Evolutionary conservation across 169 alveolate genomes (phyloP), one percentile per base, ranked within the genome.

Genomic region (Neospora caninum): DNA sequence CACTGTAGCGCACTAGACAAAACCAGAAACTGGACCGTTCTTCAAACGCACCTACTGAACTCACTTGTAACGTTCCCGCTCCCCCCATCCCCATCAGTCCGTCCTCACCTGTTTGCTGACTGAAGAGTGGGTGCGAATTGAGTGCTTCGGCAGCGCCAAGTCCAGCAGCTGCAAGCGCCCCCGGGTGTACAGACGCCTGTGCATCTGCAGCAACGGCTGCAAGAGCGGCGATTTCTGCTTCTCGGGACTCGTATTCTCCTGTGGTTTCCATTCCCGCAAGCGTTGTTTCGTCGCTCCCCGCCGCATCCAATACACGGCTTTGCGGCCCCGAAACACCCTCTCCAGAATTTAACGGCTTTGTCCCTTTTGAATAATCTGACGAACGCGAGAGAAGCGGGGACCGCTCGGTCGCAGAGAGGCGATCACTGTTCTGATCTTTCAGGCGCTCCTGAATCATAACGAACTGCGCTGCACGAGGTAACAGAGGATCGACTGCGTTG

Each of bases 371-470:
- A 13, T 13, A 49, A 49, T 64, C 73, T 22, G 31, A 27, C 7
- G 73, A 64, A 16, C 31, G 31, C 31, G n/a, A 64, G 34, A 64
- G 73, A 64, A 27, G 73, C 25, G n/a, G n/a, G 73, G 31, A 16
- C 31, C 73, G 34, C 34, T 64, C 73, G 25, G 31, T 27, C 73
- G 73, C 73, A 64, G 73, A 64, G 7, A 64, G 73, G n/a, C 73
- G 25, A 6, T 29, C 34, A 64, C 73, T 64, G 73, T 27, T 64
- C n/a, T 64, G 73, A 64, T 64, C 73, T 27, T 27, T 34, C 49
- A 73, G 42, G 42, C 84, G 92, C 92, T 88, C 92, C 83, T 88
- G 42, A 43, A 88, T 80, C 82, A 88, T 43, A 18, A 88, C 92
- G 53, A 36, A 31, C 58, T 53, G 43, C 7, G 92, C 92, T 13